Evolutionary conservation across 2,329 filamentous ascomycete genomes (phyloP).

Genomic region (Tolypocladium inflatum): DNA sequence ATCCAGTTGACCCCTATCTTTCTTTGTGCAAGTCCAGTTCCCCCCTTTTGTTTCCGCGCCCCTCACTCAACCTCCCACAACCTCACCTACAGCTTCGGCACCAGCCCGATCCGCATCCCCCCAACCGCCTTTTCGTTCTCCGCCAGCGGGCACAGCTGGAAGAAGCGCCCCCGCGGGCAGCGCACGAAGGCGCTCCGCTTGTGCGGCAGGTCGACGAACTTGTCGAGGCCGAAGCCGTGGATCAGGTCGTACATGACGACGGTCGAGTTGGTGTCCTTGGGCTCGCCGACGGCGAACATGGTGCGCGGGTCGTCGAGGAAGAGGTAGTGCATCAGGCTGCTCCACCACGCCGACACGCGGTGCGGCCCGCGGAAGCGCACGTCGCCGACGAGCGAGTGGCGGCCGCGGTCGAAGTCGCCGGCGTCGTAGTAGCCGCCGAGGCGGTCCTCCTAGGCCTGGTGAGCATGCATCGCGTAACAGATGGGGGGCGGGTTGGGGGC

Average conservation of each 20-base stretch:
- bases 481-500: neutral
- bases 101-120: conserved; percentile 41
- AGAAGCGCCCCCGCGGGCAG: conserved; percentile 59
- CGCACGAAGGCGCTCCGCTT: conserved; percentile 61
- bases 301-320: conserved; percentile 54
- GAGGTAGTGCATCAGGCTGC: conserved; percentile 51
- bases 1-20: too few relatives aligned
- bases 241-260: conserved; percentile 67
- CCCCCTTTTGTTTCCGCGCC: neutral
- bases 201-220: conserved; percentile 62
- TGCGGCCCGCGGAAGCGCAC: conserved; percentile 51
- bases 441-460: conserved; percentile 35
- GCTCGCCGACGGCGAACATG: conserved; percentile 54
- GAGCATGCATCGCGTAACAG: too few relatives aligned
- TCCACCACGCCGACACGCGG: conserved; percentile 53
- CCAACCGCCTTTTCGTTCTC: conserved; percentile 47
- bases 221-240: conserved; percentile 63
- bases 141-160: conserved; percentile 53
- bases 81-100: conserved; percentile 37
- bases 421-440: conserved; percentile 47
- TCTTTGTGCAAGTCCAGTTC: neutral
- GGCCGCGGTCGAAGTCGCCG: conserved; percentile 47
- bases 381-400: conserved; percentile 49
- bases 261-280: conserved; percentile 59
- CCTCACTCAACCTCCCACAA: too few relatives aligned